These are phyloP conservation scores for Beauveria asiatica DNA, from an alignment of 2,329 filamentous ascomycete genomes.

Conservation along the genomic window DNA sequence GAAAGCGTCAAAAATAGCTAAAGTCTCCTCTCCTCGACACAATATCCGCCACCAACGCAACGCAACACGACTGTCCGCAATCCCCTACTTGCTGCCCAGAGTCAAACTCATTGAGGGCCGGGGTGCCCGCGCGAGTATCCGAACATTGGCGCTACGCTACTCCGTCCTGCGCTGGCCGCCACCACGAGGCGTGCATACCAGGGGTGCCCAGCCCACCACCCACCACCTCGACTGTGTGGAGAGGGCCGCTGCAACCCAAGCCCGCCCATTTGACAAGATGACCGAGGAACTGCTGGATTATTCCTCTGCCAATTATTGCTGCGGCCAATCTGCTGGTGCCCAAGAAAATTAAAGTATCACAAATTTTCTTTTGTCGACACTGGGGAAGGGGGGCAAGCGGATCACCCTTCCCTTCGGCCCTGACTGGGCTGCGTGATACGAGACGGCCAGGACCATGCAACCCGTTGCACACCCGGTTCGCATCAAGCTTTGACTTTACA, in stretches of 20 bases:
- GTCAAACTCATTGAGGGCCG: conserved; percentile 3
- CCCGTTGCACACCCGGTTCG: conserved; percentile 2
- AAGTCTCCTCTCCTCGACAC: not conserved
- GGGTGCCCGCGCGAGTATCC: conserved; percentile 10
- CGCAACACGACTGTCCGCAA: not conserved
- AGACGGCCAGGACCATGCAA: not conserved
- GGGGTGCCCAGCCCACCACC: conserved; percentile 6
- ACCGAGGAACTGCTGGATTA: not conserved
- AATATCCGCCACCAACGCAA: not conserved
- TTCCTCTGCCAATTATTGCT: not conserved
- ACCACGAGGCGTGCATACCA: conserved; percentile 10
- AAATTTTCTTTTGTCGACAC: not conserved
- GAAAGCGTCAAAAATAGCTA: not conserved
- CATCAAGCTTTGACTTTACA: not conserved
- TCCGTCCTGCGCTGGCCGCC: conserved; percentile 5
- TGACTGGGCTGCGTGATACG: not conserved
- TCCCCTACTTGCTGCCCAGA: not conserved
- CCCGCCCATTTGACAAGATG: not conserved
- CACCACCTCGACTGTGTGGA: conserved; percentile 1
- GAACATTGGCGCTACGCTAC: conserved; percentile 8
- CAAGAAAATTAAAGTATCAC: not conserved
- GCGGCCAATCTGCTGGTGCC: not conserved
- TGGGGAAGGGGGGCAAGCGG: not conserved
- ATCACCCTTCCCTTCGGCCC: not conserved
- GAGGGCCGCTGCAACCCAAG: not conserved